Base-by-base conservation (phyloP, 1,284 basidiomycete genomes). In the Termitomyces sp. region DNA sequence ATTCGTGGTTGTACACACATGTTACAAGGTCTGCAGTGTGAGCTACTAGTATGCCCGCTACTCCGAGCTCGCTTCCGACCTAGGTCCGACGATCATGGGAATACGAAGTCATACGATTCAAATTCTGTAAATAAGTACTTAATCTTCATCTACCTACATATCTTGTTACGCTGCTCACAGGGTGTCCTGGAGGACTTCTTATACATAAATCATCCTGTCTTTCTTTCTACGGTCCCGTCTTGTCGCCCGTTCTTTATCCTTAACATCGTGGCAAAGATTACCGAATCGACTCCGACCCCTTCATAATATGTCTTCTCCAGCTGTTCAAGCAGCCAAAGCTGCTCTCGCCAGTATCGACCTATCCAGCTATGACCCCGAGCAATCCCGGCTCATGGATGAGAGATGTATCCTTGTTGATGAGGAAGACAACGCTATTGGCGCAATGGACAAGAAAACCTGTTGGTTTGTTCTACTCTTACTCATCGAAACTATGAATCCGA, bases 371-470 rank as follows among this genome's bases (percentile, higher is more conserved):
- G 90, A 92, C 63, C 74, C 84, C 2, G 86, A 89, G 62, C 89
- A 92, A 65, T 84, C 85, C 43, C 82, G 88, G 56, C 78, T 99
- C 56, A 99, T 99, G 97, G 93, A 97, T 62, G 97, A 99, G 72
- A 78, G 92, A 55, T 97, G 97, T 67, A 99, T 99, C 67, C 80
- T 99, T 40, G 90, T 98, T 31, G 91, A 95, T 66, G 86, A 93
- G 63, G 74, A 97, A 54, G 95, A 98, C 68, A 80, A 80, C 49
- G 84, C 88, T 2, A 88, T 95, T 55, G 95, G 95, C 41, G 93
- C 96, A 53, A 84, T 88, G 56, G 91, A 93, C 71, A 99, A 99
- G 78, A 99, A 99, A 75, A 94, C 91, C 44, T 99, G 96, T 93
- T 65, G 63, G 88, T 75, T 21, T 39, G 49, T 53, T 47, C 38